Conservation (phyloP, 441 rosid genomes). For the Syzygium malaccense region DNA sequence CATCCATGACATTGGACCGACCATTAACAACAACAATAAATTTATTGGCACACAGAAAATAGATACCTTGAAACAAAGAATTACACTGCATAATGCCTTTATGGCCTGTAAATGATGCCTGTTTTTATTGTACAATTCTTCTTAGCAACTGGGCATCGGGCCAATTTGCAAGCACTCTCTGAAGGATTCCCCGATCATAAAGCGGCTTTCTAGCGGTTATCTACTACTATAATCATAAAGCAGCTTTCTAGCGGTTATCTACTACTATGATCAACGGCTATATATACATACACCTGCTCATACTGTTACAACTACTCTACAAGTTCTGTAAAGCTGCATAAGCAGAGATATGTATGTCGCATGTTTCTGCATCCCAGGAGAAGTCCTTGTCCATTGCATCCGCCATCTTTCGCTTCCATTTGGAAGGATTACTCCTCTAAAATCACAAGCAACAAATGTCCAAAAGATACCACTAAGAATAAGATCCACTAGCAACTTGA, state of each 20-base stretch:
- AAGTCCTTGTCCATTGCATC: conserved; percentile 60
- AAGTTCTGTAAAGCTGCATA: conserved; percentile 38
- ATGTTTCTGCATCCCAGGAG: conserved; percentile 60
- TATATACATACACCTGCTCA: background rate
- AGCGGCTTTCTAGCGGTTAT: background rate
- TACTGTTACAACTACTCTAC: conserved; percentile 18
- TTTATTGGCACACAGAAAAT: background rate
- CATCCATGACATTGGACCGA: background rate
- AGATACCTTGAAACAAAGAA: background rate
- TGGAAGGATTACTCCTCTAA: conserved; percentile 35
- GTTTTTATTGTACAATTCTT: background rate
- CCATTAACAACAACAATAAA: background rate
- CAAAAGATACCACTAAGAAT: background rate
- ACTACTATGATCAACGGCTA: background rate
- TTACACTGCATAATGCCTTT: background rate
- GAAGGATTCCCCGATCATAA: background rate
- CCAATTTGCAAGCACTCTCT: background rate
- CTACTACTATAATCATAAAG: background rate
- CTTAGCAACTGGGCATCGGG: background rate
- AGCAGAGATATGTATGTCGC: conserved; percentile 52
- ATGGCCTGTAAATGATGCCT: background rate
- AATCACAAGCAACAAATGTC: background rate
- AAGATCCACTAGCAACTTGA: background rate
- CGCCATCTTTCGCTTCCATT: conserved; percentile 39
- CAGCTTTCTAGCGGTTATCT: background rate